Evolutionary conservation across 1,284 basidiomycete species (phyloP).

Genomic region (Coriolopsis trogii): DNA sequence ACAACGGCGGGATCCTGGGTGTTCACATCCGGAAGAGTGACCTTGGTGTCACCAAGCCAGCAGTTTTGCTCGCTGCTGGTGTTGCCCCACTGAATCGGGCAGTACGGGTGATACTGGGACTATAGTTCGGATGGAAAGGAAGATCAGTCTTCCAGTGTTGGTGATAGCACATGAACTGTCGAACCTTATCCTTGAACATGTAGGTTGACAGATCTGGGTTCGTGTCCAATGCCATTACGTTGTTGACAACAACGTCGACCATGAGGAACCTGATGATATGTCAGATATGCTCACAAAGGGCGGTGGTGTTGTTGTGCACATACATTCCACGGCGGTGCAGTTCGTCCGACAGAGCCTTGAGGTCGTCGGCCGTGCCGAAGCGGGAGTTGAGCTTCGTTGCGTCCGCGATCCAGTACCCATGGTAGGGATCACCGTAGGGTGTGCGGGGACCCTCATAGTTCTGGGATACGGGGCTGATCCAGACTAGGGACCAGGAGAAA

Average conservation of each 20-base stretch:
- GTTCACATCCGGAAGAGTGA: constrained; percentile 76
- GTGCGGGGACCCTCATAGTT: constrained; percentile 74
- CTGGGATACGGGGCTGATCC: constrained; percentile 70
- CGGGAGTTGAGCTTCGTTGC: constrained; percentile 65
- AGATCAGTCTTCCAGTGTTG: too few relatives aligned
- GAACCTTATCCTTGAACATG: constrained; percentile 66
- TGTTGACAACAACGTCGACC: constrained; percentile 82
- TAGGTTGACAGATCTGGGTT: constrained; percentile 61
- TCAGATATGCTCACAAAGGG: not conserved
- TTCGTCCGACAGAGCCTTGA: constrained; percentile 67
- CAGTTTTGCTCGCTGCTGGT: constrained; percentile 69
- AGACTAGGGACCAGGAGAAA: constrained; percentile 40
- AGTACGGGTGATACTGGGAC: constrained; percentile 68
- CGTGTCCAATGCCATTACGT: constrained; percentile 64
- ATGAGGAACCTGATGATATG: constrained; percentile 59
- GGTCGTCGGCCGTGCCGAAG: constrained; percentile 74
- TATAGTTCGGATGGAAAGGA: too few relatives aligned
- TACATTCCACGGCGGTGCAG: constrained; percentile 75
- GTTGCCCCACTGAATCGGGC: constrained; percentile 69
- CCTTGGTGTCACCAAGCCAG: constrained; percentile 74
- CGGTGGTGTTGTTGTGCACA: constrained; percentile 15
- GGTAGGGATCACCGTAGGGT: constrained; percentile 71
- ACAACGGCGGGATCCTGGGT: constrained; percentile 67
- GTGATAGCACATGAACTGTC: too few relatives aligned
- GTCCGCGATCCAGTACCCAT: constrained; percentile 73